These are phyloP conservation scores for Candida incommunis DNA, from an alignment of 805 yeast species.

Conservation along the genomic window DNA sequence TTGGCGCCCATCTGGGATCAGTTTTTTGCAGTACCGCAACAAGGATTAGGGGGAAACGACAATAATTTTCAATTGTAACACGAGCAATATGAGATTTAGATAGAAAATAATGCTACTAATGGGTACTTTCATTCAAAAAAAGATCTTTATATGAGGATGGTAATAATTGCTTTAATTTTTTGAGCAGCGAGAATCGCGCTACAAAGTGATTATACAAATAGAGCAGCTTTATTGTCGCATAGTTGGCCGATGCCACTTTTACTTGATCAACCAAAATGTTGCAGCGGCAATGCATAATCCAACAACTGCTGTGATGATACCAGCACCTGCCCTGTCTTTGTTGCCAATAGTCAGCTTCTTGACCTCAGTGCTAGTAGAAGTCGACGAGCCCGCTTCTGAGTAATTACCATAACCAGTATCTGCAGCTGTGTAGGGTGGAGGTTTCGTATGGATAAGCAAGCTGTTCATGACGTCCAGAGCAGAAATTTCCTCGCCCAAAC, in stretches of 20 bases:
- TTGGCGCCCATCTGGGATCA: constrained; percentile 22
- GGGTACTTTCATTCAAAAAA: too few relatives aligned
- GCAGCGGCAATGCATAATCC: constrained; percentile 30
- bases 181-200: too few relatives aligned
- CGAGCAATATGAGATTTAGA: too few relatives aligned
- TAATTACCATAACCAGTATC: constrained; percentile 11
- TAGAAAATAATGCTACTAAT: too few relatives aligned
- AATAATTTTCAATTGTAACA: not conserved
- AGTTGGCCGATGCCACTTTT: too few relatives aligned
- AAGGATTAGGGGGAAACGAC: constrained; percentile 2
- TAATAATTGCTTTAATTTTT: too few relatives aligned
- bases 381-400: constrained; percentile 16
- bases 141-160: too few relatives aligned
- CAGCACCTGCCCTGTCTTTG: constrained; percentile 76
- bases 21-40: constrained; percentile 12
- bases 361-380: constrained; percentile 8
- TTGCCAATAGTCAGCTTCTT: constrained; percentile 12
- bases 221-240: too few relatives aligned
- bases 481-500: constrained; percentile 83
- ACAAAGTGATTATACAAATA: too few relatives aligned
- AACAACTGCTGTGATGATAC: constrained; percentile 64
- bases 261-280: not conserved
- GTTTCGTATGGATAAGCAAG: constrained; percentile 8
- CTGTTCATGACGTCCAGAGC: constrained; percentile 51
- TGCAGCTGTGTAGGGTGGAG: constrained; percentile 13